Evolutionary conservation across 805 yeast genomes (phyloP).

Genomic region (Lipomyces mesembrius): DNA sequence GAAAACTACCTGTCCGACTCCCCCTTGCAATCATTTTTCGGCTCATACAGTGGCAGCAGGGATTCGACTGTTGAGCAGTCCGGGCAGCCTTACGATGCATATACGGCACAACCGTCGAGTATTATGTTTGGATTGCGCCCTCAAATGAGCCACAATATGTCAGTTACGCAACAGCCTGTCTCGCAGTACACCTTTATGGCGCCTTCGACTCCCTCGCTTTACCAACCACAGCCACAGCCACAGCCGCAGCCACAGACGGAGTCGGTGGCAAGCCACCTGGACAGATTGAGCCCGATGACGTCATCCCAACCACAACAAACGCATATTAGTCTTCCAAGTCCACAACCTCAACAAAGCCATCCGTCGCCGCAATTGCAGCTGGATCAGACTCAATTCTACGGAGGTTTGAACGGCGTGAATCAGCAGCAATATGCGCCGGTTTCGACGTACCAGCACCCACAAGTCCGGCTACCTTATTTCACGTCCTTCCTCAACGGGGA

Average conservation of each 20-base stretch:
- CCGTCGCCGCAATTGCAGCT: conserved; percentile 1
- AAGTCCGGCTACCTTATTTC: conserved; percentile 1
- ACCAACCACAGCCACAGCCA: conserved; percentile 3
- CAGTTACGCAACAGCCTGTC: conserved; percentile 11
- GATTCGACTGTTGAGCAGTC: not conserved
- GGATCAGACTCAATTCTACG: conserved; percentile 4
- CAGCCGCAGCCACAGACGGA: conserved; percentile 13
- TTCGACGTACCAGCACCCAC: not conserved
- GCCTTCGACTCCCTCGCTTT: not conserved
- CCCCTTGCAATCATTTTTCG: conserved; percentile 6
- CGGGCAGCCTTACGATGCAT: conserved; percentile 3
- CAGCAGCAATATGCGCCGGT: not conserved
- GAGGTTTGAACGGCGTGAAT: not conserved
- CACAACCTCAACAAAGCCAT: conserved; percentile 14
- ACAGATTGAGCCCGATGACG: conserved; percentile 7
- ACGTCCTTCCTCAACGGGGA: conserved; percentile 2
- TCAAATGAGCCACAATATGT: conserved; percentile 8
- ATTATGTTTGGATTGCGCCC: not conserved
- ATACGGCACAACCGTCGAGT: conserved; percentile 19
- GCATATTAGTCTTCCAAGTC: not conserved
- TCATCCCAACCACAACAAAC: conserved; percentile 6
- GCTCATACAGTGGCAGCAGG: conserved; percentile 3
- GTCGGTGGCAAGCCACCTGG: not conserved
- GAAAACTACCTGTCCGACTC: conserved; percentile 8
- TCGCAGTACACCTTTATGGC: conserved; percentile 6